Conservation (phyloP, 2,329 filamentous ascomycete genomes). For the Claviceps fusiformis region DNA sequence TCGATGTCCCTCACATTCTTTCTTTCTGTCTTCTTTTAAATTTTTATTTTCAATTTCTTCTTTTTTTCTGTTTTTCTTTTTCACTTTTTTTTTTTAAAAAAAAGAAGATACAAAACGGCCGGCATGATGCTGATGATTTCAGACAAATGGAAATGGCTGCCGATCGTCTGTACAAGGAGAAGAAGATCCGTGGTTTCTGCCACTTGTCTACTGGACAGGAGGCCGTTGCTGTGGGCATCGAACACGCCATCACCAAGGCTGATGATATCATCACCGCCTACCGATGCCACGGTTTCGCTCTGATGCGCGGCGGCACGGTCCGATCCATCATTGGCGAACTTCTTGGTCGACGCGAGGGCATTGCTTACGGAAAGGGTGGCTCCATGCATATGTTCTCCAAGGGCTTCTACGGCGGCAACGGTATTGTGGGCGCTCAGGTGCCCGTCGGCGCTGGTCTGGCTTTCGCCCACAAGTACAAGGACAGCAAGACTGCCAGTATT, state of each 20-base stretch:
- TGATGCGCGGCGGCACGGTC: conserved; percentile 87
- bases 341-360: conserved; percentile 87
- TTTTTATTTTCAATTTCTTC: not conserved
- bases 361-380: conserved; percentile 96
- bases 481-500: conserved; percentile 72
- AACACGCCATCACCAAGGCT: conserved; percentile 80
- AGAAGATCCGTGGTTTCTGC: conserved; percentile 99
- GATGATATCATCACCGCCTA: conserved; percentile 97
- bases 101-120: not conserved
- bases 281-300: conserved; percentile 94
- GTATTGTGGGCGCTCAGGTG: conserved; percentile 97
- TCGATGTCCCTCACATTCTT: not conserved
- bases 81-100: too few species aligned
- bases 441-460: conserved; percentile 92
- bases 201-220: conserved; percentile 96
- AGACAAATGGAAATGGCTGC: conserved; percentile 99
- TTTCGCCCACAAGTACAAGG: conserved; percentile 91
- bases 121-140: conserved; percentile 17
- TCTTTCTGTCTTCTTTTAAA: too few species aligned
- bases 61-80: not conserved
- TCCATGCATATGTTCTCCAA: conserved; percentile 99
- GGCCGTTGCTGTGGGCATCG: conserved; percentile 92
- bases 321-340: conserved; percentile 93
- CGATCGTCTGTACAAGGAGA: conserved; percentile 98
- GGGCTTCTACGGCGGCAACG: conserved; percentile 97